phyloP scores from a whole-genome alignment of 192 early-diverging fungal genomes.

The Lobulomyces angularis region DNA sequence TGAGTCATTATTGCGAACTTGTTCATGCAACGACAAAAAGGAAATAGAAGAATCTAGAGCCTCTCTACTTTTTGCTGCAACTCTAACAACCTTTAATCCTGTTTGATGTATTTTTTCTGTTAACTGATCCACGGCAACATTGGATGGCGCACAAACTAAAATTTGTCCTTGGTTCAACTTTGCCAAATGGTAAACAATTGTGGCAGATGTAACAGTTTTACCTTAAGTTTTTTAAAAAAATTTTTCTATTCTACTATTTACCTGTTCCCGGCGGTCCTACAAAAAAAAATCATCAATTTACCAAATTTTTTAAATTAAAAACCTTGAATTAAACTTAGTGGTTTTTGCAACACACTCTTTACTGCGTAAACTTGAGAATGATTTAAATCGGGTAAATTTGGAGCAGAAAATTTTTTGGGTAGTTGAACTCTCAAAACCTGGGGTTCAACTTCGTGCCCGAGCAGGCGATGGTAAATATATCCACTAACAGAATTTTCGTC shows the following conservation, averaged over 20 bases:
- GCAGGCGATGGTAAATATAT: slow-evolving; percentile 85
- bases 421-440: slow-evolving; percentile 65
- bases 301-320: slow-evolving; percentile 1
- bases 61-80: slow-evolving; percentile 87
- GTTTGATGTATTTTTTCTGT: slow-evolving; percentile 94
- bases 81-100: slow-evolving; percentile 85
- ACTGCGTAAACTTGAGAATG: slow-evolving; percentile 93
- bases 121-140: slow-evolving; percentile 97
- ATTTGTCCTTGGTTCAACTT: slow-evolving; percentile 77
- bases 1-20: slow-evolving; percentile 89
- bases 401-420: slow-evolving; percentile 82
- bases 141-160: slow-evolving; percentile 96
- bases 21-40: slow-evolving; percentile 90
- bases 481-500: slow-evolving; percentile 88
- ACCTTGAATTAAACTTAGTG: slow-evolving; percentile 88
- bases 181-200: slow-evolving; percentile 93
- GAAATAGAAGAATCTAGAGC: slow-evolving; percentile 88
- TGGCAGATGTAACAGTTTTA: slow-evolving; percentile 96
- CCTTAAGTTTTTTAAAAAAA: too few species aligned
- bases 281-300: background rate
- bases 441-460: slow-evolving; percentile 91
- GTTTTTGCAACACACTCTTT: slow-evolving; percentile 80
- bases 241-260: too few species aligned
- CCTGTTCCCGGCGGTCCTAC: slow-evolving; percentile 82
- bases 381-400: slow-evolving; percentile 91